Base-by-base conservation (phyloP, 2,329 filamentous ascomycete species). In the Neofusicoccum laricinum region DNA sequence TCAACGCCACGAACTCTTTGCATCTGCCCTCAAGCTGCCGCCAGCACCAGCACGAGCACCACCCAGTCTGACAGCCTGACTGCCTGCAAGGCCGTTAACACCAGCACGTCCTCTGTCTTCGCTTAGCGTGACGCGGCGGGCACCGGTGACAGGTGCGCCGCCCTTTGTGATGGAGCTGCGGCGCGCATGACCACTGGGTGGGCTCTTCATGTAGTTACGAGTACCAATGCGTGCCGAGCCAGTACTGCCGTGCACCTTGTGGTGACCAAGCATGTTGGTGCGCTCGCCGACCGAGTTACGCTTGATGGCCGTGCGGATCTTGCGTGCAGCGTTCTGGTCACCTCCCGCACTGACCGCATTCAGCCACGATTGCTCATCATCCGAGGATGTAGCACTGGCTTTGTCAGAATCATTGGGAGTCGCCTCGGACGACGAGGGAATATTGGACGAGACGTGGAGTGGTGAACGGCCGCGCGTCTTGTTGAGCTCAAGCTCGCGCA, bases 211-310 rank as follows among this genome's bases (percentile, higher is more conserved):
- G 86, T 90, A 89, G 14, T 88, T 81, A 48, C 88, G 81, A 30
- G 88, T 87, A 67, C 89, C 87, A 63, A 84, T 83, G 25, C 87
- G 86, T 0, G 86, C 88, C 74, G 90, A 90, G 74, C 88, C 80
- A 7, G 79, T 78, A 65, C 84, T 85, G 68, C 87, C 84, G 61
- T 79, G 59, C 11, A 50, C 46, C 21, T 50, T 41, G 36, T 62
- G 59, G 46, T 83, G 1, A 85, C 84, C 14, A 86, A 84, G 62
- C 82, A 85, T 63, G 80, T 76, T 19, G 81, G 76, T 7, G 69
- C 71, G 21, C 67, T 68, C 34, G 70, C 73, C 48, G 82, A 84
- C 6, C 85, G 86, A 67, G 85, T 87, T 65, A 12, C 84, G 82
- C 68, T 84, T 84, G 73, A 88, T 84, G 5, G 84, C 85, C 1